phyloP scores from a whole-genome alignment of 169 alveolate species.

The Blepharisma undulans region DNA sequence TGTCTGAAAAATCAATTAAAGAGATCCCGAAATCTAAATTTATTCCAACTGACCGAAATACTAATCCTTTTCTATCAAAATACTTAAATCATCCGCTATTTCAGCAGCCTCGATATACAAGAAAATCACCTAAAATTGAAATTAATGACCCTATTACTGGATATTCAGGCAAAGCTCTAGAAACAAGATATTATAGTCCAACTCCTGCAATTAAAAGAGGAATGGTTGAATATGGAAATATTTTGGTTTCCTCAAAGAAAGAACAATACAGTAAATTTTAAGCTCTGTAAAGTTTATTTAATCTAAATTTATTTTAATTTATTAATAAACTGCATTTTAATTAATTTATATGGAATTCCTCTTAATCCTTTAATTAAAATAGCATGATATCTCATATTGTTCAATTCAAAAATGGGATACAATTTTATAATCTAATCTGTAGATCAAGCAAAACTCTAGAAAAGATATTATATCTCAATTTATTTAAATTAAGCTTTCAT shows the following conservation, averaged over 20 bases:
- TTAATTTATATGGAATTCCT: too few relatives aligned
- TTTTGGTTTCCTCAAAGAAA: neutral
- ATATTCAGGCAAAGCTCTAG: neutral
- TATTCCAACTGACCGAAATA: neutral
- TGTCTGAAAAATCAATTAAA: neutral
- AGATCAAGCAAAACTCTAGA: too few relatives aligned
- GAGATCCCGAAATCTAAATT: neutral
- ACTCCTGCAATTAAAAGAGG: neutral
- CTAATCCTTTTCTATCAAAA: neutral
- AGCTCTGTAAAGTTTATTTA: neutral
- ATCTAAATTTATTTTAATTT: neutral
- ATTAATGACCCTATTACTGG: neutral
- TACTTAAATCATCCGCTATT: constrained; percentile 1
- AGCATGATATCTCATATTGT: too few relatives aligned
- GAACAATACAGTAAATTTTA: neutral
- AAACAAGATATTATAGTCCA: neutral
- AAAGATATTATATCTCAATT: too few relatives aligned
- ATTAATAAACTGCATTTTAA: too few relatives aligned
- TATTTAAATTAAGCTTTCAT: too few relatives aligned
- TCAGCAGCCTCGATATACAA: neutral
- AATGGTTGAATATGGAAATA: neutral
- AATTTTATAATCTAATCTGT: too few relatives aligned
- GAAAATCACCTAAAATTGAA: neutral
- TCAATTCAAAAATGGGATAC: too few relatives aligned
- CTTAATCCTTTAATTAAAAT: too few relatives aligned